Percentiles rank a stretch among this genome's conserved stretches.
Evolutionary conservation across 306 rosid species (phyloP).

Genomic region (Rosa rugosa): DNA sequence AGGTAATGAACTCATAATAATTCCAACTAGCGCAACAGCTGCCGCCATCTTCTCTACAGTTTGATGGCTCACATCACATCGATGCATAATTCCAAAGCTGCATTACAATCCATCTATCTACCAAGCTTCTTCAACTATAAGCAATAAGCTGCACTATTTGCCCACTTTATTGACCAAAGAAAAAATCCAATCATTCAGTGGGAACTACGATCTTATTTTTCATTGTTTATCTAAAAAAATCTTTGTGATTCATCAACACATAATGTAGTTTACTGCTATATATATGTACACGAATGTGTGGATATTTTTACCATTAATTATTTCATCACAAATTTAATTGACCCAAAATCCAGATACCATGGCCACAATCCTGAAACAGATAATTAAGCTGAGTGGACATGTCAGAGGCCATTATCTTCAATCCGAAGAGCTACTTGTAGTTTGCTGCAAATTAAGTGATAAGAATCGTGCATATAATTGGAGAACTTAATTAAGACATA

Average conservation of each 20-base stretch:
- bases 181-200: not conserved
- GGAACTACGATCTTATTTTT: not conserved
- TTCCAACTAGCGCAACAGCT: not conserved
- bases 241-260: not conserved
- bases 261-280: not conserved
- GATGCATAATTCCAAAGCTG: not conserved
- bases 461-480: not conserved
- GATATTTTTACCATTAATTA: not conserved
- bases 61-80: conserved; percentile 1
- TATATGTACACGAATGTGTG: not conserved
- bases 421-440: not conserved
- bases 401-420: not conserved
- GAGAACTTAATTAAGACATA: not conserved
- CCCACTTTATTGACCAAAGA: conserved; percentile 10
- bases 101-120: not conserved
- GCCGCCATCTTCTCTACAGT: not conserved
- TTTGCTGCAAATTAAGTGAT: not conserved
- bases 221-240: not conserved
- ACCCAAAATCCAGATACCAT: not conserved
- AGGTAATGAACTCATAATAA: not conserved
- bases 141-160: not conserved
- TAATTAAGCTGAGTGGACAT: not conserved
- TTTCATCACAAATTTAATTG: not conserved
- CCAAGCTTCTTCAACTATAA: conserved; percentile 10
- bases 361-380: not conserved